Conservation (phyloP, 225 moss, liverwort and hornwort genomes). For the Bryoerythrophyllum caledonicum region DNA sequence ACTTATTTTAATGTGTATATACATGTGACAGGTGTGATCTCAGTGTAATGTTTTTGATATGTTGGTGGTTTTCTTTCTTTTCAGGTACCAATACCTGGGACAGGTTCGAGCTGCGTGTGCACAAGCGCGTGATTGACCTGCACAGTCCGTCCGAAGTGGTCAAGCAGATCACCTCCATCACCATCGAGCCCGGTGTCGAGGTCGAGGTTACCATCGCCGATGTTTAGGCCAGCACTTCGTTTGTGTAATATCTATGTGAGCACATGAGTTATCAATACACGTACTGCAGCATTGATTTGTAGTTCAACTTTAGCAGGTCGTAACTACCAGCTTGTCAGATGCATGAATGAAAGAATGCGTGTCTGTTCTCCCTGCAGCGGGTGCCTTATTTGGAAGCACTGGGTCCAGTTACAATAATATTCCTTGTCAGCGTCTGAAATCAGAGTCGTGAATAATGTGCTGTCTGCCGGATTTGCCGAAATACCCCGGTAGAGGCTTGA, state of each 20-base stretch:
- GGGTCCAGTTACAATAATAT: not conserved
- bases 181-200: constrained; percentile 72
- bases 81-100: constrained; percentile 91
- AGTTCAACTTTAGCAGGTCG: not conserved
- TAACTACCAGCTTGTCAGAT: not conserved
- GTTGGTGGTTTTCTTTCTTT: not conserved
- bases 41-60: not conserved
- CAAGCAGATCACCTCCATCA: constrained; percentile 73
- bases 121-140: constrained; percentile 74
- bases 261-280: constrained; percentile 18
- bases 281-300: constrained; percentile 13
- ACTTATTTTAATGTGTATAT: not conserved
- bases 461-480: too few relatives aligned
- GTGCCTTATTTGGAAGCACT: not conserved
- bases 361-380: not conserved
- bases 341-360: not conserved
- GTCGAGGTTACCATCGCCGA: constrained; percentile 74
- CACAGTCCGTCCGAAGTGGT: constrained; percentile 72
- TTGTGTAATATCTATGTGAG: constrained; percentile 24
- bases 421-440: not conserved
- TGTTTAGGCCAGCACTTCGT: constrained; percentile 35
- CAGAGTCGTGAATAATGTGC: not conserved
- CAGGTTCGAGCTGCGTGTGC: constrained; percentile 70
- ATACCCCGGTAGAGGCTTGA: too few relatives aligned
- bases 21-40: not conserved